Conservation (phyloP, 2,329 filamentous ascomycete species). For the Fusarium nurragi region DNA sequence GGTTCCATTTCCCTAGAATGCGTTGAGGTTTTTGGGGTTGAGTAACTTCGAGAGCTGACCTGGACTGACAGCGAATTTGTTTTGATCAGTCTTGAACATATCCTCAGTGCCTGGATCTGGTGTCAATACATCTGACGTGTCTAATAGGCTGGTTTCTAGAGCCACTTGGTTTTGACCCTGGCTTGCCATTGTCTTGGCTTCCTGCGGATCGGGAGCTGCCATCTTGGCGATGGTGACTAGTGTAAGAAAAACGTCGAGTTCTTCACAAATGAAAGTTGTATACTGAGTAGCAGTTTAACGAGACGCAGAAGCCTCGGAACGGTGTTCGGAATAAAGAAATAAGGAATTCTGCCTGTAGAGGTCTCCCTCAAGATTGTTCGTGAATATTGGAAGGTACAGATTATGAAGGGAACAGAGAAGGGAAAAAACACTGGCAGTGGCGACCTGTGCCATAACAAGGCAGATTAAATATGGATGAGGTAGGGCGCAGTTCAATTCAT, state of each 20-base stretch:
- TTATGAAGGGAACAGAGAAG: background rate
- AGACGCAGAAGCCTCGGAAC: background rate
- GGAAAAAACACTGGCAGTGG: slow-evolving; percentile 1
- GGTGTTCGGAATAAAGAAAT: background rate
- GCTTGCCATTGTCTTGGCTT: slow-evolving; percentile 21
- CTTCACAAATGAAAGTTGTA: background rate
- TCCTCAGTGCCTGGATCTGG: slow-evolving; percentile 75
- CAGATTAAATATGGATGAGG: background rate
- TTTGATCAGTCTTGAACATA: slow-evolving; percentile 77
- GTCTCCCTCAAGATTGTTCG: slow-evolving; percentile 4
- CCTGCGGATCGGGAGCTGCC: slow-evolving; percentile 20
- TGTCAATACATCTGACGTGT: slow-evolving; percentile 47
- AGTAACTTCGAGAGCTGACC: slow-evolving; percentile 83
- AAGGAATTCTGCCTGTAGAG: background rate
- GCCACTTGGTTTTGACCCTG: slow-evolving; percentile 6
- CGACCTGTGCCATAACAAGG: background rate
- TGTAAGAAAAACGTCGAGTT: slow-evolving; percentile 3
- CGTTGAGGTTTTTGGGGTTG: slow-evolving; percentile 80
- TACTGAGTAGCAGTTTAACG: background rate
- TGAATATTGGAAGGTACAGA: background rate
- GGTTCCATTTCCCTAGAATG: slow-evolving; percentile 70
- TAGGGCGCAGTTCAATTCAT: background rate
- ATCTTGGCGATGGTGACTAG: slow-evolving; percentile 32
- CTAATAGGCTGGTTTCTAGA: slow-evolving; percentile 29
- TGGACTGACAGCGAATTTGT: slow-evolving; percentile 84